Evolutionary conservation across 208 protist genomes (phyloP).

Genomic region (Acanthamoeba divionensis): DNA sequence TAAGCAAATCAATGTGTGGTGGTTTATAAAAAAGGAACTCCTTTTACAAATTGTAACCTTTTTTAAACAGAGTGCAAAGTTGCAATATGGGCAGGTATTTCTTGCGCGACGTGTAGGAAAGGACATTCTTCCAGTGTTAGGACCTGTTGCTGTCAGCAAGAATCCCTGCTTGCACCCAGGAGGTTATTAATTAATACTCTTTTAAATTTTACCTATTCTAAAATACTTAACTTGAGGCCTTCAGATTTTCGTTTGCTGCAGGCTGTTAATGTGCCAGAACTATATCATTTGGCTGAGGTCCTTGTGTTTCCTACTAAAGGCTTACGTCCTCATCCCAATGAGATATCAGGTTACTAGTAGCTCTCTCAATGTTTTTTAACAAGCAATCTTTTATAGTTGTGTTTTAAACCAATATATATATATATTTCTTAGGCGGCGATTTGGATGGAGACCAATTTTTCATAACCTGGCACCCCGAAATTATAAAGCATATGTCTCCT

Average conservation of each 20-base stretch:
- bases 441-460: conserved; percentile 42
- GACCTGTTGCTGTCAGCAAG: not conserved
- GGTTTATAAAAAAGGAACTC: not conserved
- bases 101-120: not conserved
- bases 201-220: too few relatives aligned
- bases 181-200: not conserved
- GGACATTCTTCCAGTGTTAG: not conserved
- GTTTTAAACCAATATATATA: not conserved
- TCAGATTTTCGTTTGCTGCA: conserved; percentile 3
- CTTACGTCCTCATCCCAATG: not conserved
- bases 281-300: not conserved
- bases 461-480: not conserved
- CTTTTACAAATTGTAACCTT: not conserved
- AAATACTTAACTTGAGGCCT: too few relatives aligned
- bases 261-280: not conserved
- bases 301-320: conserved; percentile 15
- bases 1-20: not conserved
- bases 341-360: not conserved
- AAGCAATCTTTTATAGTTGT: too few relatives aligned
- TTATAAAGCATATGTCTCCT: not conserved
- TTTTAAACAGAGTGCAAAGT: not conserved
- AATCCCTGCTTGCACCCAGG: conserved; percentile 21
- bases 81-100: not conserved
- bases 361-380: too few relatives aligned
- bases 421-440: not conserved